phyloP scores from a whole-genome alignment of 371 early-diverging fungal species.

The Mucor plumbeus region DNA sequence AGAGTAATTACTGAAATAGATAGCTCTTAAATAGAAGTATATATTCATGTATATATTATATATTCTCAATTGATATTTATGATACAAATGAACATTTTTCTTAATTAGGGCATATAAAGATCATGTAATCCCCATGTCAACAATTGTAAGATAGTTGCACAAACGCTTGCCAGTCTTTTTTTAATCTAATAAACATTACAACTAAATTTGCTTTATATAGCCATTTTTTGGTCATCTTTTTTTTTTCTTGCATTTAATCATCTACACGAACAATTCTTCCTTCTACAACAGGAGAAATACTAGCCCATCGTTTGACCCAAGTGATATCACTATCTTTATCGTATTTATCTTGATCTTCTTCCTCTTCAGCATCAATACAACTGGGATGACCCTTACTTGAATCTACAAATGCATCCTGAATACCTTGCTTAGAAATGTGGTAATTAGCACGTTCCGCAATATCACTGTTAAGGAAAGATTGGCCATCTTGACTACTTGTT shows the following conservation, averaged over 20 bases:
- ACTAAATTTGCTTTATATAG: too few species aligned
- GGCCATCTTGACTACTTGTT: slow-evolving; percentile 11
- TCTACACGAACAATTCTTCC: slow-evolving; percentile 46
- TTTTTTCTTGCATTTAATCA: neutral
- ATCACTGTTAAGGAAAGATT: slow-evolving; percentile 14
- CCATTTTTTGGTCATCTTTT: too few species aligned
- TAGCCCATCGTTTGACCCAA: slow-evolving; percentile 52
- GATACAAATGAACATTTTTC: too few species aligned
- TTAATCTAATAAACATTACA: too few species aligned
- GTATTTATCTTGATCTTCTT: slow-evolving; percentile 1
- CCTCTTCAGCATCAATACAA: slow-evolving; percentile 33
- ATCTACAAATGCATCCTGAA: slow-evolving; percentile 35
- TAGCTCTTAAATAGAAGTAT: too few species aligned
- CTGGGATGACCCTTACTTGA: slow-evolving; percentile 35
- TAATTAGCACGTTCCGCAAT: slow-evolving; percentile 24
- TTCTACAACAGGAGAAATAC: slow-evolving; percentile 45
- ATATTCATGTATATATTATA: too few species aligned
- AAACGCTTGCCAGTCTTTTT: too few species aligned
- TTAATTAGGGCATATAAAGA: too few species aligned
- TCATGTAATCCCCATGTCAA: too few species aligned
- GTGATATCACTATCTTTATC: slow-evolving; percentile 20
- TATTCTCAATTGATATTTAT: too few species aligned
- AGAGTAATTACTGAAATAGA: too few species aligned
- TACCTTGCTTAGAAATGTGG: slow-evolving; percentile 26
- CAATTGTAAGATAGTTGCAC: too few species aligned